Percentiles rank a stretch among this genome's conserved stretches.
These are phyloP conservation scores for Pseudogymnoascus pannorum DNA, from an alignment of 2,329 filamentous ascomycete species.

Conservation along the genomic window DNA sequence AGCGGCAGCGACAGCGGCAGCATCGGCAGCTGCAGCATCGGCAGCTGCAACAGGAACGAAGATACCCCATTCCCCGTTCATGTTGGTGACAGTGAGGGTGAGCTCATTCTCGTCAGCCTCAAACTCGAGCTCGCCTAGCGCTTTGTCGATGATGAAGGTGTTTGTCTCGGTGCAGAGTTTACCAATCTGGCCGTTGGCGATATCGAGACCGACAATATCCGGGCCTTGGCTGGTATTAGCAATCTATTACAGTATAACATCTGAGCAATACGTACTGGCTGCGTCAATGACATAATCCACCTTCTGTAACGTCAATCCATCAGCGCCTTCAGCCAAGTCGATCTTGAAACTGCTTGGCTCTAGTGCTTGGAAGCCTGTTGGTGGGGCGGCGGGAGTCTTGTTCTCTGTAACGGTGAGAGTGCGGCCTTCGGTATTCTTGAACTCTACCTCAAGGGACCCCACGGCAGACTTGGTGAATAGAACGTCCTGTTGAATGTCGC, in stretches of 20 bases:
- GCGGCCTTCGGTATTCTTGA: constrained; percentile 30
- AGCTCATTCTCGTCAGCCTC: constrained; percentile 36
- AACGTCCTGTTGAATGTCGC: constrained; percentile 29
- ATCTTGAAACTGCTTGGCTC: constrained; percentile 33
- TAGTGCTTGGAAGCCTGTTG: constrained; percentile 32
- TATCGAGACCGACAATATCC: constrained; percentile 24
- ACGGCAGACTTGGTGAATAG: constrained; percentile 27
- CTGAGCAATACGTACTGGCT: constrained; percentile 25
- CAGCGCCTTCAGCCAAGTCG: constrained; percentile 27
- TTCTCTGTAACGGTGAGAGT: constrained; percentile 34
- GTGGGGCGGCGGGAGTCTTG: constrained; percentile 28
- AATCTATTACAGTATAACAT: no score
- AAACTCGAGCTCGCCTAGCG: constrained; percentile 35
- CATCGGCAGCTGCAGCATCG: not conserved
- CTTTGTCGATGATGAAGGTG: constrained; percentile 31
- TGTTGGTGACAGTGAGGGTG: constrained; percentile 17
- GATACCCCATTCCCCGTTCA: constrained; percentile 20
- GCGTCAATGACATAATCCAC: constrained; percentile 35
- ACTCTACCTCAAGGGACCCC: constrained; percentile 35
- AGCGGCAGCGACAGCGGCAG: not conserved
- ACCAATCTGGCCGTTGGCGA: constrained; percentile 32
- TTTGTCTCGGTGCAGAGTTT: constrained; percentile 31
- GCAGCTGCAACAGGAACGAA: not conserved
- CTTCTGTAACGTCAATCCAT: constrained; percentile 31
- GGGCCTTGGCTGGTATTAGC: constrained; percentile 20